Percentiles rank a stretch among this genome's conserved stretches.
Evolutionary conservation across 139 green algal species (phyloP).

Genomic region (Chlorella sp.): DNA sequence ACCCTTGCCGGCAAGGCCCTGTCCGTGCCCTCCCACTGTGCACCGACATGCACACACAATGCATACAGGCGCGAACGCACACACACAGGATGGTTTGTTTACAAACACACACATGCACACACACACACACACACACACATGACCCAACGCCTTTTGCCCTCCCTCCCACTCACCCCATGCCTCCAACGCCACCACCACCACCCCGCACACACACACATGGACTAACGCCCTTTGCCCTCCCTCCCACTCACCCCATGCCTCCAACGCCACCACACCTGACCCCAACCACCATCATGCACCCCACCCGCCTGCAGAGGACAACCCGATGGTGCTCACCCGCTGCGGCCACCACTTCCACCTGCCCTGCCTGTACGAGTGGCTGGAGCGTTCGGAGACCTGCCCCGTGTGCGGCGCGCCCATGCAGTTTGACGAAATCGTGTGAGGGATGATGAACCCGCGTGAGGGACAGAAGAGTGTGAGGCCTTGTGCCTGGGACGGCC

Average conservation of each 20-base stretch:
- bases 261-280: neutral
- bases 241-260: neutral
- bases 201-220: too few relatives aligned
- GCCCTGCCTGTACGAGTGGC: constrained; percentile 92
- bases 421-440: constrained; percentile 18
- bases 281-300: too few relatives aligned
- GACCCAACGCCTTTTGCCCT: neutral
- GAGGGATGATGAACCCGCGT: too few relatives aligned
- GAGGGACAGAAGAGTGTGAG: too few relatives aligned
- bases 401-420: constrained; percentile 60
- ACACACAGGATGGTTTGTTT: too few relatives aligned
- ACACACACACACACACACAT: too few relatives aligned
- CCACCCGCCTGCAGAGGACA: constrained; percentile 57
- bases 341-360: constrained; percentile 94
- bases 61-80: too few relatives aligned
- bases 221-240: neutral
- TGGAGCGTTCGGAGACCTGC: constrained; percentile 86
- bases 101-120: too few relatives aligned
- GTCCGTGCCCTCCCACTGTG: neutral
- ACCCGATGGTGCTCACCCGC: constrained; percentile 85
- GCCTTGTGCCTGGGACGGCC: too few relatives aligned
- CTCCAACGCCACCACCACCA: neutral
- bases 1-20: neutral
- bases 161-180: neutral
- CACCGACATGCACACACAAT: too few relatives aligned